Evolutionary conservation across 2,329 filamentous ascomycete species (phyloP).

Genomic region (Pseudocercospora fijiensis): DNA sequence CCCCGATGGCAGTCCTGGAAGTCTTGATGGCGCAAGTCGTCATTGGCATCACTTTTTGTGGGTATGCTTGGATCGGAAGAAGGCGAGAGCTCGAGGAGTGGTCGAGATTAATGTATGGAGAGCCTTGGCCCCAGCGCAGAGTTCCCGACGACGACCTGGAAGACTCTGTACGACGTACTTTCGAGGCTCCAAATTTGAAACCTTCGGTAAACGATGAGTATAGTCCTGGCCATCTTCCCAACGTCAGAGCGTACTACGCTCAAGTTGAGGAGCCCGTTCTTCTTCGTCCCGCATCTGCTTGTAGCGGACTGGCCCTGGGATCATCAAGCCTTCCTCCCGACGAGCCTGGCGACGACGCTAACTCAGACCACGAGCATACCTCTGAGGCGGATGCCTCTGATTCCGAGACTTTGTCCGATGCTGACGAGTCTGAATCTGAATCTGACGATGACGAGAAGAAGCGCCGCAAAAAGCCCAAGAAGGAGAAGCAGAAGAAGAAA

Average conservation of each 20-base stretch:
- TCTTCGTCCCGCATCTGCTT: background rate
- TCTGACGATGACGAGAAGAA: background rate
- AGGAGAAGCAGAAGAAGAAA: background rate
- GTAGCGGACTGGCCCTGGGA: background rate
- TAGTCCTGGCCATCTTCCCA: background rate
- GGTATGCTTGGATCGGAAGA: background rate
- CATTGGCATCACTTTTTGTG: background rate
- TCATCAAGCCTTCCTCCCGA: background rate
- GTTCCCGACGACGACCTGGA: background rate
- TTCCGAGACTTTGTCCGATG: background rate
- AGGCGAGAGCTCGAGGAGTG: background rate
- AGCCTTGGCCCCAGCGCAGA: background rate
- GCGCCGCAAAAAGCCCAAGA: background rate
- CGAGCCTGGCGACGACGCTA: background rate
- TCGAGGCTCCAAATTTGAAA: background rate
- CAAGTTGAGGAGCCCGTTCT: background rate
- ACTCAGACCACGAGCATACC: background rate
- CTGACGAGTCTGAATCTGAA: background rate
- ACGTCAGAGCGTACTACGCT: background rate
- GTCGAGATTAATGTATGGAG: background rate
- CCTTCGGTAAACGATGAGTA: background rate
- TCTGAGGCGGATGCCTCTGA: background rate
- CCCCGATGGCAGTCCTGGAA: background rate
- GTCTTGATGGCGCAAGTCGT: background rate
- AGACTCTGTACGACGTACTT: background rate